These are phyloP conservation scores for Pythium sp. DNA, from an alignment of 352 stramenopile species.

Conservation along the genomic window DNA sequence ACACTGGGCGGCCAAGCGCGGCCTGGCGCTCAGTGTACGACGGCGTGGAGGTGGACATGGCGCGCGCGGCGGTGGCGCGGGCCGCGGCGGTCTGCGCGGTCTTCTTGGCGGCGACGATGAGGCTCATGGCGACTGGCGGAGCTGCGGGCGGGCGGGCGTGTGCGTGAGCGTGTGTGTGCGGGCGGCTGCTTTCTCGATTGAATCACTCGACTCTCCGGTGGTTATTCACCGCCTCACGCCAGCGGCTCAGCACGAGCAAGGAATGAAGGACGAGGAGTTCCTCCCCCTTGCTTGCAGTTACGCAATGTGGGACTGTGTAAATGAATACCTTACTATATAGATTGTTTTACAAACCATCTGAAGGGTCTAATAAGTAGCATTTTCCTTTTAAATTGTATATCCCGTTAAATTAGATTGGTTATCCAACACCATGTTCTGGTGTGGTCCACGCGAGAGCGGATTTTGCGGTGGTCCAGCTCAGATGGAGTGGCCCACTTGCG, in stretches of 20 bases:
- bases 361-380: too few relatives aligned
- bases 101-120: constrained; percentile 17
- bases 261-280: constrained; percentile 2
- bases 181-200: too few relatives aligned
- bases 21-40: constrained; percentile 87
- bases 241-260: not conserved
- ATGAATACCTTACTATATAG: not conserved
- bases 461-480: constrained; percentile 4
- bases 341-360: not conserved
- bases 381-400: not conserved
- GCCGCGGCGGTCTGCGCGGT: constrained; percentile 10
- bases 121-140: constrained; percentile 11
- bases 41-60: constrained; percentile 23
- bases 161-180: too few relatives aligned
- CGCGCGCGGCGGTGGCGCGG: constrained; percentile 19
- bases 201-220: not conserved
- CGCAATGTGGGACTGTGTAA: not conserved
- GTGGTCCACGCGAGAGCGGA: not conserved
- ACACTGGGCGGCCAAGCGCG: constrained; percentile 88
- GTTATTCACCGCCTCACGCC: constrained; percentile 6
- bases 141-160: not conserved
- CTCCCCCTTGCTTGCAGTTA: constrained; percentile 1
- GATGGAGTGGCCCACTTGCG: not conserved
- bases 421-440: not conserved
- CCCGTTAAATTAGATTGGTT: not conserved